phyloP scores from a whole-genome alignment of 441 rosid genomes.

The Cnidoscolus chayamansa region DNA sequence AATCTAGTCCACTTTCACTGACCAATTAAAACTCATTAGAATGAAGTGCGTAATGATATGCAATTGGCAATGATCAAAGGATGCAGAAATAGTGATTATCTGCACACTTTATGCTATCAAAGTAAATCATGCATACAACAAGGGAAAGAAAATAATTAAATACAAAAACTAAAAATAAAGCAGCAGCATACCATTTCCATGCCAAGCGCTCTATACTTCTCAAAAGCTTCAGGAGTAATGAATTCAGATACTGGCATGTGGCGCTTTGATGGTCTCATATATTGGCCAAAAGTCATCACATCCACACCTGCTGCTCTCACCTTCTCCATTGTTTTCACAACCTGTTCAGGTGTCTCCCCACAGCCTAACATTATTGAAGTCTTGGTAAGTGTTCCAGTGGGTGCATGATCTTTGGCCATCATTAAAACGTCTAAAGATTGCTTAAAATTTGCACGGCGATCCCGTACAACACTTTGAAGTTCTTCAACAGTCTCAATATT shows the following conservation, averaged over 20 bases:
- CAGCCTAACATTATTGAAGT: conserved; percentile 96
- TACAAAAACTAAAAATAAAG: background rate
- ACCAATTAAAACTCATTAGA: background rate
- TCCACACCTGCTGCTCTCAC: conserved; percentile 93
- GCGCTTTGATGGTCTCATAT: conserved; percentile 97
- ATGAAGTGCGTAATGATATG: background rate
- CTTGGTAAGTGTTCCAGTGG: conserved; percentile 82
- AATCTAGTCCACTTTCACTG: background rate
- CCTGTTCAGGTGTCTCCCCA: conserved; percentile 95
- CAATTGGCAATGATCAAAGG: background rate
- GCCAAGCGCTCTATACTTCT: conserved; percentile 75
- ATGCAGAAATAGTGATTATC: background rate
- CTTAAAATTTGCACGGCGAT: conserved; percentile 88
- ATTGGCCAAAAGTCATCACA: conserved; percentile 95
- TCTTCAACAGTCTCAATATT: conserved; percentile 98
- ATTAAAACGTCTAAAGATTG: conserved; percentile 85
- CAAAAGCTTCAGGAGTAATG: conserved; percentile 90
- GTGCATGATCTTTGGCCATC: conserved; percentile 76
- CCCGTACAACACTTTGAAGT: conserved; percentile 82
- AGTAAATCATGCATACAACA: background rate
- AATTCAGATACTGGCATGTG: conserved; percentile 97
- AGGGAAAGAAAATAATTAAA: background rate
- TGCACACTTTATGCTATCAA: background rate
- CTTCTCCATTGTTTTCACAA: conserved; percentile 85
- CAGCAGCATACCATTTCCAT: conserved; percentile 75